These are phyloP conservation scores for Microbotryum saponariae DNA, from an alignment of 1,284 basidiomycete genomes.

Conservation along the genomic window DNA sequence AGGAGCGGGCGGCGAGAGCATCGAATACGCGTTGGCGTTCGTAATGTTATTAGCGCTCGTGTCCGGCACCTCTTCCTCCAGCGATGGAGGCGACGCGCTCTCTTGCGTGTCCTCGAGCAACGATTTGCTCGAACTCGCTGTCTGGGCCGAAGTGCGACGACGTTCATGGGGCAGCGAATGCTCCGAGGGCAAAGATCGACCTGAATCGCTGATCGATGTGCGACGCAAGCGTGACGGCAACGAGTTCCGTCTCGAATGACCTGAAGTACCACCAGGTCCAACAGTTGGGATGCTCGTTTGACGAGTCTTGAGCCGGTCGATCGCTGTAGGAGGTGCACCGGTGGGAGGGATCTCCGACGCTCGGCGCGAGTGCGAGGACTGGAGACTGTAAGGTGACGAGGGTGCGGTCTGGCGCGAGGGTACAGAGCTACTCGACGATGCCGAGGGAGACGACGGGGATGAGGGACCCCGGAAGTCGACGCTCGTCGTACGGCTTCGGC, in stretches of 20 bases:
- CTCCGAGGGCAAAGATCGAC: slow-evolving; percentile 10
- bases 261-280: not conserved
- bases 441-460: slow-evolving; percentile 23
- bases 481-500: slow-evolving; percentile 15
- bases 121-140: slow-evolving; percentile 4
- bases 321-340: slow-evolving; percentile 61
- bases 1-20: slow-evolving; percentile 3
- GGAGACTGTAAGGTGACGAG: slow-evolving; percentile 4
- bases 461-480: slow-evolving; percentile 17
- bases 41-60: too few relatives aligned
- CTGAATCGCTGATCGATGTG: slow-evolving; percentile 16
- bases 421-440: slow-evolving; percentile 31
- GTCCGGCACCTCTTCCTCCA: too few relatives aligned
- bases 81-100: slow-evolving; percentile 76
- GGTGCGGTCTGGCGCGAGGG: slow-evolving; percentile 25
- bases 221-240: slow-evolving; percentile 32
- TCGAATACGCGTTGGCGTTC: too few relatives aligned
- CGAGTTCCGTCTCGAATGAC: slow-evolving; percentile 30
- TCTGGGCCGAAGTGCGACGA: slow-evolving; percentile 14
- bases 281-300: slow-evolving; percentile 13
- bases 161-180: slow-evolving; percentile 5
- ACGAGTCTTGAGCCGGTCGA: slow-evolving; percentile 68
- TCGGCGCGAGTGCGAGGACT: slow-evolving; percentile 17
- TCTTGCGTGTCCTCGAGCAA: slow-evolving; percentile 47
- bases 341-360: slow-evolving; percentile 51